Conservation (phyloP, 1,284 basidiomycete species). For the Apiotrichum sp. region DNA sequence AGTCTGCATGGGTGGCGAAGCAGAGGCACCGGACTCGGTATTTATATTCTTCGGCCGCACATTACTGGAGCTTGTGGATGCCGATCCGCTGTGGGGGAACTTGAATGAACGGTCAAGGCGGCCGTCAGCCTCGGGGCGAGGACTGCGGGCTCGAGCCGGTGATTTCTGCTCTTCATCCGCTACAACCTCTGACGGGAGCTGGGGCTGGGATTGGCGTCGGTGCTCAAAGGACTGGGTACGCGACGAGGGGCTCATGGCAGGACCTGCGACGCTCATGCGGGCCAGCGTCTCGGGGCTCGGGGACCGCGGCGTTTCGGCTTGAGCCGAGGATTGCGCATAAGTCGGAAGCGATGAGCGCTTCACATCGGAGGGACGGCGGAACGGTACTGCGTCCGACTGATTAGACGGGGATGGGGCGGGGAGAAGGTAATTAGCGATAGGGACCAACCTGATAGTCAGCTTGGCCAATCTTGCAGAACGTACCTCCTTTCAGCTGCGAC, state of each 20-base stretch:
- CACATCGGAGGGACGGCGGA: conserved; percentile 34
- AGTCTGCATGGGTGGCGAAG: conserved; percentile 4
- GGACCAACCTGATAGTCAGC: conserved; percentile 61
- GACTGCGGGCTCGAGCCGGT: conserved; percentile 30
- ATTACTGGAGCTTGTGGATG: too few relatives aligned
- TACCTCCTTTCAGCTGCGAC: conserved; percentile 72
- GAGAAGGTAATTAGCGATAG: conserved; percentile 74
- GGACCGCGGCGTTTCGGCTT: conserved; percentile 32
- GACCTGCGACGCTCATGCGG: conserved; percentile 39
- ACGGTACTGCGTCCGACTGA: conserved; percentile 53
- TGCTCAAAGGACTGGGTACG: conserved; percentile 11
- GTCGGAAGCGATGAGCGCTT: conserved; percentile 33
- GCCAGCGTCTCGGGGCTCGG: conserved; percentile 45
- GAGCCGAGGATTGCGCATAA: conserved; percentile 22
- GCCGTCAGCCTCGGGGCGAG: conserved; percentile 44
- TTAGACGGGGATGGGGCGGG: conserved; percentile 54
- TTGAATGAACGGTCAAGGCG: conserved; percentile 45
- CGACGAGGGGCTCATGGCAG: conserved; percentile 16
- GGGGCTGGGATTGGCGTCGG: neutral
- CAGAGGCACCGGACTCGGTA: neutral
- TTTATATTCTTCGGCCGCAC: too few relatives aligned
- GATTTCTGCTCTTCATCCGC: neutral
- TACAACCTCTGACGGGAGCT: neutral
- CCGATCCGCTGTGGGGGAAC: conserved; percentile 28
- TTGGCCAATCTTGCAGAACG: conserved; percentile 33